Evolutionary conservation across 2,329 filamentous ascomycete genomes (phyloP).

Genomic region (Calonectria hongkongensis): DNA sequence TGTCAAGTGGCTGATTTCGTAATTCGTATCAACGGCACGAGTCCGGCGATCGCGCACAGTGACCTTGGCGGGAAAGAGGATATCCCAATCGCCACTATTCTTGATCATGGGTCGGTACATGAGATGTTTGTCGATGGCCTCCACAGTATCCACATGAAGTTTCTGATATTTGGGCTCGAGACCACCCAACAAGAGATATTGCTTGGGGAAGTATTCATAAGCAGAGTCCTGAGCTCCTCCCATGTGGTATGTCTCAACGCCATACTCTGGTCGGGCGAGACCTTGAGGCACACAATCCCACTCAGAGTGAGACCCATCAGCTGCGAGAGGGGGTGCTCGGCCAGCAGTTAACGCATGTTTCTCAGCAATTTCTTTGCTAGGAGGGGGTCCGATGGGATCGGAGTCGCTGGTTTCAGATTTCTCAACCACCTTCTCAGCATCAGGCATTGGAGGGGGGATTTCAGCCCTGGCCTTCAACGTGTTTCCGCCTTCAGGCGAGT

Average conservation of each 20-base stretch:
- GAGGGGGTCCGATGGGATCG: constrained; percentile 11
- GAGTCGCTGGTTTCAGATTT: neutral
- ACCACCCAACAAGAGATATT: constrained; percentile 85
- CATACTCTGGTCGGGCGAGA: constrained; percentile 68
- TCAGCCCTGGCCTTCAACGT: constrained; percentile 7
- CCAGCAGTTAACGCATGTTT: neutral
- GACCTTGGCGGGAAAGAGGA: constrained; percentile 84
- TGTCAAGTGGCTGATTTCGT: constrained; percentile 78
- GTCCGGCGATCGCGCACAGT: constrained; percentile 56
- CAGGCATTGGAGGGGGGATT: constrained; percentile 2
- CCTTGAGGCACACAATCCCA: constrained; percentile 77
- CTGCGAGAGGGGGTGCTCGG: constrained; percentile 56
- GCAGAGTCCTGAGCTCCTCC: constrained; percentile 81
- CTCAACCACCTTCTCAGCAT: constrained; percentile 14
- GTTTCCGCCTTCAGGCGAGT: constrained; percentile 38
- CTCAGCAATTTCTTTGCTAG: constrained; percentile 12
- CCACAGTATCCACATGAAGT: constrained; percentile 81
- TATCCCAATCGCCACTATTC: constrained; percentile 76
- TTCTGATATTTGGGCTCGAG: constrained; percentile 81
- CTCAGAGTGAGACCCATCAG: constrained; percentile 59
- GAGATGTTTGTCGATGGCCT: constrained; percentile 82
- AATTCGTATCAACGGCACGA: constrained; percentile 67
- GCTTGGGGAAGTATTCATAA: constrained; percentile 82
- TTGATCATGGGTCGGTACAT: constrained; percentile 86
- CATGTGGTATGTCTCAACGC: constrained; percentile 73